phyloP scores from a whole-genome alignment of 2,329 filamentous ascomycete genomes.

The Mycogone perniciosa region DNA sequence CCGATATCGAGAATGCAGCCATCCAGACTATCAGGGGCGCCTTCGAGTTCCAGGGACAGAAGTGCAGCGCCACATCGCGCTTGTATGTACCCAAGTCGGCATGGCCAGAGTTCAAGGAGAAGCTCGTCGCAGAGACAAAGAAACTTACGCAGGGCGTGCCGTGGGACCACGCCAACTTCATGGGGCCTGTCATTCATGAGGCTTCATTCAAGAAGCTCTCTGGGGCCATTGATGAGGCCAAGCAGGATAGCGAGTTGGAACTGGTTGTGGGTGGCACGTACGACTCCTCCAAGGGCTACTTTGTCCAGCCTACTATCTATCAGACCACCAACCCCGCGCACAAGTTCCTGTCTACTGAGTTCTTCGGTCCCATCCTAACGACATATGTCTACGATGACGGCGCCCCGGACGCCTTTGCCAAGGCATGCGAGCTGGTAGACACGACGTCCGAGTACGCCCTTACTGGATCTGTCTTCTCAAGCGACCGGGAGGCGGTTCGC shows the following conservation, averaged over 20 bases:
- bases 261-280: conserved; percentile 71
- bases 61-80: conserved; percentile 80
- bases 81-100: conserved; percentile 70
- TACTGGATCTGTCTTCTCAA: conserved; percentile 70
- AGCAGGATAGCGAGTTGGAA: conserved; percentile 64
- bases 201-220: conserved; percentile 75
- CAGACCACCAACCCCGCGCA: conserved; percentile 66
- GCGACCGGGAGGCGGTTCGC: conserved; percentile 58
- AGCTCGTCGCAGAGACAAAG: conserved; percentile 61
- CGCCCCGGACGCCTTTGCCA: conserved; percentile 48
- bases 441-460: conserved; percentile 68
- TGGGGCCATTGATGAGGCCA: conserved; percentile 72
- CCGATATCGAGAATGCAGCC: conserved; percentile 71
- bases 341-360: conserved; percentile 67
- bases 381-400: conserved; percentile 73
- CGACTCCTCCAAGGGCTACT: conserved; percentile 74
- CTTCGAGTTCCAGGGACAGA: conserved; percentile 88
- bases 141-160: conserved; percentile 66
- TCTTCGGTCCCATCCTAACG: conserved; percentile 74
- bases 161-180: conserved; percentile 67
- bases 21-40: conserved; percentile 79
- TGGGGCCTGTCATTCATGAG: conserved; percentile 81
- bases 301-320: conserved; percentile 79
- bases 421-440: conserved; percentile 60
- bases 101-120: conserved; percentile 64